Evolutionary conservation across 2,329 filamentous ascomycete species (phyloP).

Genomic region (Ophiostoma tasmaniense): DNA sequence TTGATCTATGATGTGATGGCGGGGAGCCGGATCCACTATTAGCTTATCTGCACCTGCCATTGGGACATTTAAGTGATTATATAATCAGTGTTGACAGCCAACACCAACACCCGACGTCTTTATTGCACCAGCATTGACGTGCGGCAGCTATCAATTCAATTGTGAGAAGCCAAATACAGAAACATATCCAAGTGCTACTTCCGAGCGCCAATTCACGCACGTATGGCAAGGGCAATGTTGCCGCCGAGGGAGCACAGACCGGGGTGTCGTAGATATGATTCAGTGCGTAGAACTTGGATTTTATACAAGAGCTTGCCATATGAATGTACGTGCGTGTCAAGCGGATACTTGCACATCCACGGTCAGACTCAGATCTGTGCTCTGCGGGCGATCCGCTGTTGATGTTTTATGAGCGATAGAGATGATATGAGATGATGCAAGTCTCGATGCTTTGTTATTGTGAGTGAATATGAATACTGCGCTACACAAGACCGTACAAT

Average conservation of each 20-base stretch:
- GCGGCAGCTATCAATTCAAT: background rate
- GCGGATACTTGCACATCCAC: background rate
- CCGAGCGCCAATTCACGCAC: background rate
- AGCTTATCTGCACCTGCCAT: no score
- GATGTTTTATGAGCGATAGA: no score
- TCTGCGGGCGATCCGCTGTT: background rate
- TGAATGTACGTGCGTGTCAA: background rate
- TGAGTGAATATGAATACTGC: background rate
- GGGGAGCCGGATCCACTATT: background rate
- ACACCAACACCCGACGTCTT: background rate
- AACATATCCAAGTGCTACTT: background rate
- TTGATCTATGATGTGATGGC: background rate
- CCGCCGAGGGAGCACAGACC: conserved; percentile 3
- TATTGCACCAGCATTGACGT: background rate
- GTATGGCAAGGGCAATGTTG: conserved; percentile 1
- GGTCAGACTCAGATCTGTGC: background rate
- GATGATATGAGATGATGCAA: background rate
- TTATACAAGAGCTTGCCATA: background rate
- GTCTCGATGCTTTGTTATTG: no score
- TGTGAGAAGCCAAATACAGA: background rate
- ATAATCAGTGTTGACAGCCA: background rate
- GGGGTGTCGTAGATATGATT: background rate
- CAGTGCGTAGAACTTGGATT: background rate
- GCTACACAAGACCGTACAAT: background rate
- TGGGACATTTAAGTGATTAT: background rate